Base-by-base conservation (phyloP, 1,139 yeast species). In the Arxiozyma heterogenica region DNA sequence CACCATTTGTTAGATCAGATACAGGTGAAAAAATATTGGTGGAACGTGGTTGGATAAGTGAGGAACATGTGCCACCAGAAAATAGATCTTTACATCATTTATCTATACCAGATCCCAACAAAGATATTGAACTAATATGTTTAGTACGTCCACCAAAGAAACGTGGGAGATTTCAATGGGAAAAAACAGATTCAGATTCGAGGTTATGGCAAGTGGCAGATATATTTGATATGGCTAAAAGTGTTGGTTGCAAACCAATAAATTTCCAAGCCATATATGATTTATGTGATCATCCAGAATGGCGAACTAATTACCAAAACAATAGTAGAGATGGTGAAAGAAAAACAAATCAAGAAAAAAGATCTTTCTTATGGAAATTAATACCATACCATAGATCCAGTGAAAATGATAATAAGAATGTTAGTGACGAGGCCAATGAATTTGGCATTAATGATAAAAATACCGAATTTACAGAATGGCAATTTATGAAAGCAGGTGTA, bases 11-110 rank as follows among this genome's bases (percentile, higher is more conserved):
- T 30, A 80, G 95, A 57, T 74, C 81, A 15, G 82, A 82, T 60
- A 95, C 95, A 17, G 88, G 88, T 0, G 84, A 84, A 11, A 76
- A 73, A 54, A 73, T 91, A 30, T 74, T 93, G 54, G 79, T 93
- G 41, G 95, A 89, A 68, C 79, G 99, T 61, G 99, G 99, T 8
- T 93, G 98, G 96, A 83, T 93, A 49, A 74, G 81, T 41, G 89
- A 86, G 61, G 85, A 83, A 20, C 82, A 81, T 60, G 84, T 86
- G 6, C 74, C 82, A 30, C 95, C 94, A 39, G 71, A 74, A 12
- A 71, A 75, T 7, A 78, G 98, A 62, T 78, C 75, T 63, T 76
- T 79, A 66, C 76, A 75, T 49, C 91, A 80, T 68, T 75, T 86
- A 59, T 83, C 94, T 1, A 65, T 84, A 55, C 96, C 96, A 0